Conservation (phyloP, 2,329 filamentous ascomycete genomes). For the Pyrenochaeta sp. region DNA sequence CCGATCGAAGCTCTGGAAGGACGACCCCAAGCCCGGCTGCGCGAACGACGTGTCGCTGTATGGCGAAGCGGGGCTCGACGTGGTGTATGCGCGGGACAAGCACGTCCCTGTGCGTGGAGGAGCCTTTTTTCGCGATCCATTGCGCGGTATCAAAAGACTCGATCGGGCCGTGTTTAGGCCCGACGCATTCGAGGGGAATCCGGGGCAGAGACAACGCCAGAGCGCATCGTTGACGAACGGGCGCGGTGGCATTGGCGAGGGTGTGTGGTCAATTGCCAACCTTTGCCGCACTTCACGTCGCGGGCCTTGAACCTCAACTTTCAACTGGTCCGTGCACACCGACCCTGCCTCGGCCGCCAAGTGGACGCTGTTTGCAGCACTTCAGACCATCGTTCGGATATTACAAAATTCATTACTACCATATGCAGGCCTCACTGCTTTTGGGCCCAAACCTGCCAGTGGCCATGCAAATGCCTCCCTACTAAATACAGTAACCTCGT, state of each 20-base stretch:
- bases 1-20: slow-evolving; percentile 10
- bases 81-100: slow-evolving; percentile 24
- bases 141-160: slow-evolving; percentile 4
- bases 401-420: slow-evolving; percentile 1
- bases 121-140: slow-evolving; percentile 1
- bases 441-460: neutral
- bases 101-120: neutral
- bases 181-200: slow-evolving; percentile 20
- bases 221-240: slow-evolving; percentile 44
- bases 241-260: slow-evolving; percentile 36
- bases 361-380: too few relatives aligned
- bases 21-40: slow-evolving; percentile 2
- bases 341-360: neutral
- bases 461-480: slow-evolving; percentile 1
- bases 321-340: neutral
- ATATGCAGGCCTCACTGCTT: neutral
- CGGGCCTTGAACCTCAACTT: slow-evolving; percentile 4
- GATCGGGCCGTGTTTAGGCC: neutral
- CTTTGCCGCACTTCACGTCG: too few relatives aligned
- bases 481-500: neutral
- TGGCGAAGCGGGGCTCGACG: slow-evolving; percentile 6
- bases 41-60: slow-evolving; percentile 9
- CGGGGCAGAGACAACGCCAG: slow-evolving; percentile 45
- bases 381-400: too few relatives aligned
- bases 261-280: too few relatives aligned